A percentile compares a stretch with the other conserved stretches of the same genome.
Conservation (phyloP, 768 basidiomycete genomes). For the Pilatotrama ljubarskyi region DNA sequence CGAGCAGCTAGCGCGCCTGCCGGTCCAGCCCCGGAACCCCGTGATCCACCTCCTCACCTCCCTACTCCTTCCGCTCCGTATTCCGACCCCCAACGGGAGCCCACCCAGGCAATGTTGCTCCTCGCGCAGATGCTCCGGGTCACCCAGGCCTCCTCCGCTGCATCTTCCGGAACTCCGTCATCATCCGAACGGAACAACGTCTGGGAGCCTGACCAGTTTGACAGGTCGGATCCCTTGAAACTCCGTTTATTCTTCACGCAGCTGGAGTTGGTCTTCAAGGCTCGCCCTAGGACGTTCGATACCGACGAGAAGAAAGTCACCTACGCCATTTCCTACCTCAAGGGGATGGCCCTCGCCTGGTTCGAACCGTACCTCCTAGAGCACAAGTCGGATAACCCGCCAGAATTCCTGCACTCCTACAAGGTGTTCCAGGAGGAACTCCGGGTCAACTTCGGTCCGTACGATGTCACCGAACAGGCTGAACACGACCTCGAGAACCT, state of each 20-base stretch:
- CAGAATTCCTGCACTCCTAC: no score
- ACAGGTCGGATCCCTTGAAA: constrained; percentile 2
- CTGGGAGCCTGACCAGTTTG: constrained; percentile 2
- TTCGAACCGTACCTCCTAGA: no score
- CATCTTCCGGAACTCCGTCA: no score
- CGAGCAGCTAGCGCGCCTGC: not conserved
- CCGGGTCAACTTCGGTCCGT: no score
- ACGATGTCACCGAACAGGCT: no score
- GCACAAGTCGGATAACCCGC: no score
- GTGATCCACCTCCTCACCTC: not conserved
- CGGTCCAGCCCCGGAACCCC: not conserved
- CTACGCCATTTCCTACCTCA: constrained; percentile 7
- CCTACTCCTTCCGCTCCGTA: not conserved
- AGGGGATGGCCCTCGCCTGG: not conserved
- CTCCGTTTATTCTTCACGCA: constrained; percentile 8
- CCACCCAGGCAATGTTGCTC: not conserved
- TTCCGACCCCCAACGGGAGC: not conserved
- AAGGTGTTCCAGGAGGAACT: no score
- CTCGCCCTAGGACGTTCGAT: not conserved
- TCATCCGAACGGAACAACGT: not conserved
- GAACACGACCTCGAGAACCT: no score
- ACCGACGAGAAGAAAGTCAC: constrained; percentile 10
- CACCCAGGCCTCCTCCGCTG: not conserved
- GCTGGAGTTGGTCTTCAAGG: constrained; percentile 7
- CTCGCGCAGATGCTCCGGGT: not conserved